Evolutionary conservation across 2,329 filamentous ascomycete genomes (phyloP).

Genomic region (Colletotrichum euphorbiae): DNA sequence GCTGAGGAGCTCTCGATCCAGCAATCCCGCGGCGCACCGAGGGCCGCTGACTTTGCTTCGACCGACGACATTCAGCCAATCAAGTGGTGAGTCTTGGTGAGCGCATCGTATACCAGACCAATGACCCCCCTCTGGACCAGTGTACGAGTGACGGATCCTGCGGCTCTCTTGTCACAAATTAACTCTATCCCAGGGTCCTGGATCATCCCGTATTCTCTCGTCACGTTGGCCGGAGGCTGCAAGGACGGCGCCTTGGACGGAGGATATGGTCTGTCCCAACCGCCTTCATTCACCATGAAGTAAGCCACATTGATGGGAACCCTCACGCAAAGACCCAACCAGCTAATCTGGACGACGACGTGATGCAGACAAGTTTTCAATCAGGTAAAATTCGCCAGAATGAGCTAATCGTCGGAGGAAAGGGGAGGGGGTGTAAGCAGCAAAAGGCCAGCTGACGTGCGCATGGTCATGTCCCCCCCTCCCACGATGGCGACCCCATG

Average conservation of each 20-base stretch:
- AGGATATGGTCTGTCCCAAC: background rate
- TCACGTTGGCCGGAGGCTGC: background rate
- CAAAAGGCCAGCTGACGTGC: conserved; percentile 34
- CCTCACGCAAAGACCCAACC: background rate
- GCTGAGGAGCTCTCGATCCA: conserved; percentile 19
- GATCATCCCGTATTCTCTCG: conserved; percentile 12
- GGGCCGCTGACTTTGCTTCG: conserved; percentile 12
- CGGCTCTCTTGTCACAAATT: conserved; percentile 13
- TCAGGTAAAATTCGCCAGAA: background rate
- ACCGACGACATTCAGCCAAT: conserved; percentile 15
- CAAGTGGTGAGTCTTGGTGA: background rate
- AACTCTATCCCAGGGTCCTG: background rate
- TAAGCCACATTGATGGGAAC: background rate
- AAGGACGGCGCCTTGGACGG: background rate
- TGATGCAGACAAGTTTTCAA: background rate
- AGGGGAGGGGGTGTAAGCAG: conserved; percentile 24
- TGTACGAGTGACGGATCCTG: conserved; percentile 24
- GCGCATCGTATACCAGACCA: conserved; percentile 31
- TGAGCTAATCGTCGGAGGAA: background rate
- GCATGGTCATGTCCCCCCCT: conserved; percentile 3
- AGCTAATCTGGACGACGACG: too few species aligned
- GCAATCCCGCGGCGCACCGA: background rate
- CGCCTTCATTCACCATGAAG: background rate
- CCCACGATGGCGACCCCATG: background rate
- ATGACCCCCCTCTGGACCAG: conserved; percentile 7